A percentile compares a stretch with the other conserved stretches of the same genome.
Evolutionary conservation across 2,329 filamentous ascomycete genomes (phyloP).

Genomic region (Diplodia scrobiculata): DNA sequence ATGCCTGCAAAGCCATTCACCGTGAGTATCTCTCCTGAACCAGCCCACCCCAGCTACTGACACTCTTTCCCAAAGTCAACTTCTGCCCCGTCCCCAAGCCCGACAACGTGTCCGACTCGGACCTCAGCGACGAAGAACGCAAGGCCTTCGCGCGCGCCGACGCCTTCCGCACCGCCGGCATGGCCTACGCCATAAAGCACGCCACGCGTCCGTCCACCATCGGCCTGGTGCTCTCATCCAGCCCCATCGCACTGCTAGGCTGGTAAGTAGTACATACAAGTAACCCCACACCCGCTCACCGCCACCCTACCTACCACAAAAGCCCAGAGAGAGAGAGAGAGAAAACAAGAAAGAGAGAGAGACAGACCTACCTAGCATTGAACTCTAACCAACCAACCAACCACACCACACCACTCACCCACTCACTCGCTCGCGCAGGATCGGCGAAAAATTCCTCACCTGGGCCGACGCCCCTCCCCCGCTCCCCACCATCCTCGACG

Average conservation of each 20-base stretch:
- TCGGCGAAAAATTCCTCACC: slow-evolving; percentile 61
- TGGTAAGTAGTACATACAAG: slow-evolving; percentile 45
- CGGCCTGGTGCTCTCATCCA: slow-evolving; percentile 57
- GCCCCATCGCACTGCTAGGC: slow-evolving; percentile 59
- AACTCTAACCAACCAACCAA: not conserved
- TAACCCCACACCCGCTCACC: not conserved
- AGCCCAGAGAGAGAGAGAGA: no score
- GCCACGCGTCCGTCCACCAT: slow-evolving; percentile 60
- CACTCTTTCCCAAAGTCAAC: slow-evolving; percentile 21
- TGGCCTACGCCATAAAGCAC: slow-evolving; percentile 58
- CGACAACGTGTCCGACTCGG: slow-evolving; percentile 30
- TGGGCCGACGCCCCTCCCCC: slow-evolving; percentile 55
- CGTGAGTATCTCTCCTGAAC: slow-evolving; percentile 31
- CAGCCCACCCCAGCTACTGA: not conserved
- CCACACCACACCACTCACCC: not conserved
- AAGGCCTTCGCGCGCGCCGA: slow-evolving; percentile 29
- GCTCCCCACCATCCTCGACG: slow-evolving; percentile 52
- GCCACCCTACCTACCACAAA: no score
- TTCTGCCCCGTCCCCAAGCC: slow-evolving; percentile 33
- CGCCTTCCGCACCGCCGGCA: slow-evolving; percentile 48
- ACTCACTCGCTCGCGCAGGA: slow-evolving; percentile 29
- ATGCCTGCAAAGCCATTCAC: slow-evolving; percentile 53
- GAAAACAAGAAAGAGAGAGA: no score
- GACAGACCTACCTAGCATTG: not conserved
- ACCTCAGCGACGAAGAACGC: slow-evolving; percentile 34